Percentiles rank a stretch among this genome's conserved stretches.
Evolutionary conservation across 257 asterid species (phyloP).

Genomic region (Orobanche coerulescens): DNA sequence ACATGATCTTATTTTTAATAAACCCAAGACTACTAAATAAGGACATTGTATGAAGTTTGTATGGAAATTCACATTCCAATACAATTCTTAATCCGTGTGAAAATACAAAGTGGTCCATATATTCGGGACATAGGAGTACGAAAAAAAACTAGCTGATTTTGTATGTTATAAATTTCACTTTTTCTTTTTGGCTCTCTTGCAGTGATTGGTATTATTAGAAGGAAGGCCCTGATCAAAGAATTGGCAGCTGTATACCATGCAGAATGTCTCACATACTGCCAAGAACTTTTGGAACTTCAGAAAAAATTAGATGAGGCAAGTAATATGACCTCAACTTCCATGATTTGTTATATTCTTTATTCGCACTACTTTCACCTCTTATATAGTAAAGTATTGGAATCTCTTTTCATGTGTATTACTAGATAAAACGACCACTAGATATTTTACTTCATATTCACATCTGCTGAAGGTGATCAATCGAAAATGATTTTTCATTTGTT

Average conservation of each 20-base stretch:
- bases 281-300: slow-evolving; percentile 84
- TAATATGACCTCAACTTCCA: not conserved
- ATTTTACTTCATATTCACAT: not conserved
- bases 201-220: slow-evolving; percentile 86
- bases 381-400: not conserved
- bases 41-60: too few relatives aligned
- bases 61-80: too few relatives aligned
- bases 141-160: too few relatives aligned
- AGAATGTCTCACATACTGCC: slow-evolving; percentile 90
- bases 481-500: not conserved
- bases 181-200: slow-evolving; percentile 14
- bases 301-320: slow-evolving; percentile 73
- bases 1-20: too few relatives aligned
- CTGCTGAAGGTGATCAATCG: slow-evolving; percentile 1
- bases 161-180: too few relatives aligned
- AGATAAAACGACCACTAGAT: not conserved
- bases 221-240: slow-evolving; percentile 84
- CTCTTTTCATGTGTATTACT: not conserved
- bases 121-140: too few relatives aligned
- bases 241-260: slow-evolving; percentile 86
- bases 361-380: not conserved
- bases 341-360: not conserved
- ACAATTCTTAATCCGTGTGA: too few relatives aligned
- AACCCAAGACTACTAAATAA: too few relatives aligned
- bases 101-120: too few relatives aligned